Evolutionary conservation across 345 rosid genomes (phyloP).

Genomic region (Garcia nutans): DNA sequence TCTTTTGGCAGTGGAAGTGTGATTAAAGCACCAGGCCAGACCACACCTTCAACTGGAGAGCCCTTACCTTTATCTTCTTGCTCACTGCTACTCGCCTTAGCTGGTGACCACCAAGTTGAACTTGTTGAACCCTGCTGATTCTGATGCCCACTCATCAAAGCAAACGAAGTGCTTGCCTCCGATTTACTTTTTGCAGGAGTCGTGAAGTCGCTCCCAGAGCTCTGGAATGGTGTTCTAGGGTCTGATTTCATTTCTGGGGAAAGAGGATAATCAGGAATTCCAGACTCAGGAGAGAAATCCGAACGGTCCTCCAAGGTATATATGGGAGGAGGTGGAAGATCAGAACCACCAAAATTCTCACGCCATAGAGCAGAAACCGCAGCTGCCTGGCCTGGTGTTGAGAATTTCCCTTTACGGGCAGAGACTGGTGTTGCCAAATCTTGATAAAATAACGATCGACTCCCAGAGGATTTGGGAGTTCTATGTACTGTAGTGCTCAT

Average conservation of each 20-base stretch:
- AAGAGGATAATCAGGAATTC: slow-evolving; percentile 65
- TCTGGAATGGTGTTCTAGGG: slow-evolving; percentile 48
- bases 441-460: slow-evolving; percentile 75
- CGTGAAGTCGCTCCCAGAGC: slow-evolving; percentile 51
- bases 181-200: slow-evolving; percentile 58
- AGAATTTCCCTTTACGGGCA: slow-evolving; percentile 70
- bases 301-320: slow-evolving; percentile 85
- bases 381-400: slow-evolving; percentile 78
- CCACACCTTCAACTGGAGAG: slow-evolving; percentile 90
- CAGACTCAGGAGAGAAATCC: slow-evolving; percentile 86
- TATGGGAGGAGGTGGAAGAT: slow-evolving; percentile 97
- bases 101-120: slow-evolving; percentile 75
- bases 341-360: slow-evolving; percentile 78
- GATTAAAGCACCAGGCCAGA: slow-evolving; percentile 79
- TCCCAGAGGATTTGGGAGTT: slow-evolving; percentile 76
- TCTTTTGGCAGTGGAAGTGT: slow-evolving; percentile 90
- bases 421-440: slow-evolving; percentile 90
- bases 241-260: slow-evolving; percentile 73
- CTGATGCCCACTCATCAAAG: slow-evolving; percentile 55
- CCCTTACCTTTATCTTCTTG: slow-evolving; percentile 84
- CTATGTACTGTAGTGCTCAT: slow-evolving; percentile 62
- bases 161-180: slow-evolving; percentile 61
- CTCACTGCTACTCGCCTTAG: slow-evolving; percentile 53
- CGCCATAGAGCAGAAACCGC: slow-evolving; percentile 98
- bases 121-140: slow-evolving; percentile 59